Evolutionary conservation across 805 yeast genomes (phyloP), one percentile per base, ranked within the genome.

Genomic region (Cyberlindnera japonica): DNA sequence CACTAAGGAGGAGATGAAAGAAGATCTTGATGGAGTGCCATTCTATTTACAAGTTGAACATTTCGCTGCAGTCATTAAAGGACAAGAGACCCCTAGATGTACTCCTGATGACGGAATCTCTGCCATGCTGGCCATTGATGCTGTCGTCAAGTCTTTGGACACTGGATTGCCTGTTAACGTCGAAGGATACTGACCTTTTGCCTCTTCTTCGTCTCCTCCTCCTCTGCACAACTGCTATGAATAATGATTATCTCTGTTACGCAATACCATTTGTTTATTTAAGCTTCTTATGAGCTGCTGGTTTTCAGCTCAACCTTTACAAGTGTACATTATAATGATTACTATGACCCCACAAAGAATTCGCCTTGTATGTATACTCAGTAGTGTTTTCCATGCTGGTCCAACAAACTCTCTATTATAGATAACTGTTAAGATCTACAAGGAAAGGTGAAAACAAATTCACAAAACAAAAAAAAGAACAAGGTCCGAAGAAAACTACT

Each of bases 51-150:
- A 49, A 19, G 46, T 49, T 11, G 49, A 49, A n/a, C 50, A 49
- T 33, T 49, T 49, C 33, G 47, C 47, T n/a, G 42, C 37, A 15
- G 50, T 42, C 18, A 47, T 47, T 13, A 37, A 40, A 31, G 43
- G 41, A 15, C 42, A 44, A 17, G 53, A 49, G 36, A 41, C 33
- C 15, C 46, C 49, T 21, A 32, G 48, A 24, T 49, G 50, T 32
- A 44, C 49, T 10, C 41, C 49, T n/a, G 49, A 44, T n/a, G 53
- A 49, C 29, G 53, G 50, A 1, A 49, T 49, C 22, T 29, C 44
- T 5, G 48, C 48, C 2, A 46, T 49, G 46, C 40, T 49, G 39
- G 53, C 50, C 28, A 44, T 49, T 19, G 50, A 49, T 21, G 50
- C 53, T 4, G 50, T 49, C 5, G 47, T 44, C 13, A 44, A 49